Evolutionary conservation across 2,329 filamentous ascomycete genomes (phyloP).

Genomic region (Reticulascus tulasneorum): DNA sequence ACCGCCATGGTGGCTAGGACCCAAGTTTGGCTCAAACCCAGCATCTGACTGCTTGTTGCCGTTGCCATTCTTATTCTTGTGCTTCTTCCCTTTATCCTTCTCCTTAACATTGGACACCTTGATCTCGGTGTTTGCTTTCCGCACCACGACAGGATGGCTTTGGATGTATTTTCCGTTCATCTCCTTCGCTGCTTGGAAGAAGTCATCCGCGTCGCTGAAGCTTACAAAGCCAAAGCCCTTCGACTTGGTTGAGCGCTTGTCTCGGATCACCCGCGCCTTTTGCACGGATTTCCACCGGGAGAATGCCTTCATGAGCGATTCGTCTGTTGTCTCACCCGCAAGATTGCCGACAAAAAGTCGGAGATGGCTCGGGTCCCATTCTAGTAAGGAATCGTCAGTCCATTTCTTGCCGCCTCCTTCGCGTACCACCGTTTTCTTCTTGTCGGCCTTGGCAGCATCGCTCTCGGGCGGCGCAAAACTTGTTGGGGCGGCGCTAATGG

Average conservation of each 20-base stretch:
- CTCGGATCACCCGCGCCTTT: conserved; percentile 88
- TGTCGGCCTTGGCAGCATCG: conserved; percentile 39
- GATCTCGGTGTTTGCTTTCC: conserved; percentile 89
- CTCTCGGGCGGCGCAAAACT: conserved; percentile 21
- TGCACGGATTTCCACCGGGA: conserved; percentile 81
- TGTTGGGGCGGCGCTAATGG: conserved; percentile 28
- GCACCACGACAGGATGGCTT: conserved; percentile 85
- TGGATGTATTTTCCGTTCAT: conserved; percentile 99
- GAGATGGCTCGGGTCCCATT: conserved; percentile 94
- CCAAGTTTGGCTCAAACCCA: conserved; percentile 47
- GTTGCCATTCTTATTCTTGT: conserved; percentile 28
- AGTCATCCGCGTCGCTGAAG: conserved; percentile 92
- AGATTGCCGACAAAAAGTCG: conserved; percentile 96
- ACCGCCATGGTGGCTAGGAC: conserved; percentile 45
- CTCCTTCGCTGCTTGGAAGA: conserved; percentile 92
- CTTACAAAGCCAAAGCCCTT: conserved; percentile 96
- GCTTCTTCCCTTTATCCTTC: conserved; percentile 22
- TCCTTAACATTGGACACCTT: conserved; percentile 64
- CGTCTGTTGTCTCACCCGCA: conserved; percentile 94
- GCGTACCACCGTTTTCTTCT: conserved; percentile 82
- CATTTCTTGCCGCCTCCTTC: conserved; percentile 88
- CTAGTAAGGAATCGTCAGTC: conserved; percentile 82
- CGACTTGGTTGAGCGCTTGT: conserved; percentile 94
- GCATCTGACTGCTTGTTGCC: conserved; percentile 28
- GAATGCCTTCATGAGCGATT: conserved; percentile 92